phyloP scores from a whole-genome alignment of 805 yeast species.

The Lachancea mirantina region DNA sequence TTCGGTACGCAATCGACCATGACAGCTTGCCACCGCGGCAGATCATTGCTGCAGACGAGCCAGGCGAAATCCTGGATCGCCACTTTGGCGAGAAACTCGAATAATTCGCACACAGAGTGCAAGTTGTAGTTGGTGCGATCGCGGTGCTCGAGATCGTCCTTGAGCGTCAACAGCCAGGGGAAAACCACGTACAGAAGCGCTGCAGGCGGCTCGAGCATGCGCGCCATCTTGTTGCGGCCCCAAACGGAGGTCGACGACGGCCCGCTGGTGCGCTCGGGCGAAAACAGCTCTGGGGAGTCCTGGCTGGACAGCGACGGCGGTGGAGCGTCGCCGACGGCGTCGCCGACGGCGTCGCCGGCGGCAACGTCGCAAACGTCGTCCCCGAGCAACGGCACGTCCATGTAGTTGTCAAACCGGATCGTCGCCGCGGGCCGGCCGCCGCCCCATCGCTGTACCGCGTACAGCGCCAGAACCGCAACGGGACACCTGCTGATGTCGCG shows the following conservation, averaged over 20 bases:
- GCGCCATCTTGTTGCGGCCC: conserved; percentile 4
- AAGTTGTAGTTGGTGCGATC: conserved; percentile 30
- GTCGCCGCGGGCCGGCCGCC: conserved; percentile 4
- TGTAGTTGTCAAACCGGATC: conserved; percentile 16
- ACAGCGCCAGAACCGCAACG: conserved; percentile 27
- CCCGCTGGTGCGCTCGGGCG: conserved; percentile 1
- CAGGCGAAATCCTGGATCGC: conserved; percentile 28
- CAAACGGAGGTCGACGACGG: conserved; percentile 1
- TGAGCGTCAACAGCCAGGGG: conserved; percentile 28
- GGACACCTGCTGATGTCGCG: conserved; percentile 29
- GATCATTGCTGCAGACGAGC: conserved; percentile 18
- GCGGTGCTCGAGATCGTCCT: conserved; percentile 20
- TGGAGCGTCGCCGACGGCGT: conserved; percentile 5
- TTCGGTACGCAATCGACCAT: conserved; percentile 28
- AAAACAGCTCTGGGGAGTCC: too few relatives aligned
- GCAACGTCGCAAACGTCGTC: conserved; percentile 5
- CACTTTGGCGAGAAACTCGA: conserved; percentile 26
- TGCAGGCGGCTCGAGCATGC: conserved; percentile 19
- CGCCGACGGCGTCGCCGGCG: conserved; percentile 6
- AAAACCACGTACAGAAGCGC: conserved; percentile 22
- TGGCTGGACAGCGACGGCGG: too few relatives aligned
- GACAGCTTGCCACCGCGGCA: conserved; percentile 25
- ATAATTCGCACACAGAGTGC: conserved; percentile 28
- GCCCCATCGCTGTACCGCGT: conserved; percentile 16
- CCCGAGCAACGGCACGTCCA: conserved; percentile 19